Evolutionary conservation across 2,329 filamentous ascomycete genomes (phyloP).

Genomic region (Fusarium sp.): DNA sequence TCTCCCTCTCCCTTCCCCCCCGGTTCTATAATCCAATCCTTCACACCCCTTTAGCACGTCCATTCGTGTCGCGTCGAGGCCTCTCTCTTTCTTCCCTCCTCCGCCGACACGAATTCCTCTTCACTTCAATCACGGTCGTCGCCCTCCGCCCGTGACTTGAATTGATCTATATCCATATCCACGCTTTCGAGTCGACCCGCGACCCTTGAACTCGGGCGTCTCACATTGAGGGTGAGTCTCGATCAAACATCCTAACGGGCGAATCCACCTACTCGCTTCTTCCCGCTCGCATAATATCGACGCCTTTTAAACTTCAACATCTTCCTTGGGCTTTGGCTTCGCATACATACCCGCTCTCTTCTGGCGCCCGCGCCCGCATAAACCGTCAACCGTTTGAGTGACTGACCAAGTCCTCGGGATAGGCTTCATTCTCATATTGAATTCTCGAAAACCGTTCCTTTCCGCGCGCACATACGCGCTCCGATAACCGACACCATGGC

Average conservation of each 20-base stretch:
- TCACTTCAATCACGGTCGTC: conserved; percentile 22
- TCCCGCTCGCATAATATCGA: conserved; percentile 4
- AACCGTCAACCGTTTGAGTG: conserved; percentile 2
- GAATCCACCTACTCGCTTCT: conserved; percentile 9
- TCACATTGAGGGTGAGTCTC: conserved; percentile 39
- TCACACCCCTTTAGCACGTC: conserved; percentile 15
- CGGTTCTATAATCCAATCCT: conserved; percentile 8
- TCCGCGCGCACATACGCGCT: conserved; percentile 14
- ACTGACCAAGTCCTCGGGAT: conserved; percentile 20
- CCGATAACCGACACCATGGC: conserved; percentile 46
- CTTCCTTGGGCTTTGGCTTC: conserved; percentile 21
- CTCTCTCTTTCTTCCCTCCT: conserved; percentile 21
- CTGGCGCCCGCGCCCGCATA: conserved; percentile 3
- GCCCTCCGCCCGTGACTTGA: conserved; percentile 27
- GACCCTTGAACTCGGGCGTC: conserved; percentile 28
- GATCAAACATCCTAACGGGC: conserved; percentile 13
- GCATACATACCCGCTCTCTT: conserved; percentile 11
- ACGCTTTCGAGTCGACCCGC: conserved; percentile 7
- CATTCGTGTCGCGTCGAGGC: conserved; percentile 38
- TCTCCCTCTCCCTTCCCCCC: conserved; percentile 17
- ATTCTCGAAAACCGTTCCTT: conserved; percentile 25
- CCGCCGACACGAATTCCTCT: conserved; percentile 9
- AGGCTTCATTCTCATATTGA: conserved; percentile 22
- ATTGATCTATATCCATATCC: conserved; percentile 6
- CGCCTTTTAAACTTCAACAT: conserved; percentile 12